Base-by-base conservation (phyloP, 2,329 filamentous ascomycete genomes). In the Leptographium procerum region DNA sequence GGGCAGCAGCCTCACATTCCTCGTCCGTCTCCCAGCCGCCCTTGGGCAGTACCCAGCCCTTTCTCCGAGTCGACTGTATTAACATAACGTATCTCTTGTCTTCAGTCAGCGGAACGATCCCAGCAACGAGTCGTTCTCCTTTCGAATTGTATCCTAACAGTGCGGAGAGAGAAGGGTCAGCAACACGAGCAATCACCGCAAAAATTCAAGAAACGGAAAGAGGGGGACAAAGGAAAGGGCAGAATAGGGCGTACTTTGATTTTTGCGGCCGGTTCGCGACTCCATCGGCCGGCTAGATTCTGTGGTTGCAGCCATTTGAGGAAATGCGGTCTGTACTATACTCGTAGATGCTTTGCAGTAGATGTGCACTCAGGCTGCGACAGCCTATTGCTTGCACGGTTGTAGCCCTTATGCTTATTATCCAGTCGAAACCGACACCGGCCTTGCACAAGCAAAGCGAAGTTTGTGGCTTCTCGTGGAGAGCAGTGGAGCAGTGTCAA, bases 1-100 rank as follows among this genome's bases (percentile, higher is more conserved):
- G 73, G 58, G 94, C 94, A 59, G 94, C 89, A 70, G 92, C 83
- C 62, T 87, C 84, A 63, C 89, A 94, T 62, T 86, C 83, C 75
- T 99, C 94, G 72, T 99, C 94, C 36, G 85, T 87, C 73, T 99
- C 94, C 91, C 94, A 99, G 61, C 94, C 94, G 69, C 94, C 94
- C 72, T 99, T 99, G 61, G 94, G 94, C 60, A 99, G 80, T 50
- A 99, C 94, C 94, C 94, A 99, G 67, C 89, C 89, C 71, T 89
- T 89, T 67, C 91, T 86, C 64, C 89, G 84, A 56, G 89, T 92
- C 57, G 91, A 96, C 76, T 96, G 91, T 67, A 97, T 96, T 65
- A 99, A 80, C 65, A 99, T 81, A 61, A 99, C 92, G 71, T 88
- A 87, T 66, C 85, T 86, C 72, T 89, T 92, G 75, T 96, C 91